Base-by-base conservation (phyloP, 2,329 filamentous ascomycete genomes). In the Trichoderma gracile region DNA sequence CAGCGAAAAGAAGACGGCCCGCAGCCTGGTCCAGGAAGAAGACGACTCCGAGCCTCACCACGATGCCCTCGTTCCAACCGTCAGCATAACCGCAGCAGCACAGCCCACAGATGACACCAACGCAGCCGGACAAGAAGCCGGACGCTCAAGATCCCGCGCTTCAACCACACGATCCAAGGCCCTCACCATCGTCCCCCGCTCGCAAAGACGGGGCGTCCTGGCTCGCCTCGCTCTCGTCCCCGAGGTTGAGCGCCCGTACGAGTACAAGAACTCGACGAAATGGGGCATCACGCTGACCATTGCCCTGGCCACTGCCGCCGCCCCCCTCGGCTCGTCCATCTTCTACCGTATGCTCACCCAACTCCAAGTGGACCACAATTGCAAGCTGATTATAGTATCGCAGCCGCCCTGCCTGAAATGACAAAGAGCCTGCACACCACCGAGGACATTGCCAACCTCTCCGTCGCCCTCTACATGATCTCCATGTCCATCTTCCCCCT, bases 261-360 rank as follows among this genome's bases (percentile, higher is more conserved):
- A 91, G 57, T 96, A 97, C 73, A 79, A 83, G 12, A 84, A 85
- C 40, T 83, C 79, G 56, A 91, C 86, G 15, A 97, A 97, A 85
- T 97, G 93, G 93, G 83, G 86, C 66, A 87, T 97, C 68, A 96
- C 93, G 0, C 80, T 86, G 42, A 84, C 94, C 54, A 85, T 97
- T 52, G 89, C 92, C 1, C 73, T 93, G 17, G 92, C 92, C 3
- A 92, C 86, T 1, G 87, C 89, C 15, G 90, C 86, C 0, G 92
- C 90, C 0, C 93, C 93, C 0, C 86, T 97, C 79, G 93, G 93
- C 1, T 93, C 90, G 30, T 86, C 89, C 1, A 93, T 97, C 62
- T 87, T 97, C 64, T 89, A 94, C 70, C 92, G 89, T 91, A 77
- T 77, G 87, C 82, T 38, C 47, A 25, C 45, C 5, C 59, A 46